A percentile compares a stretch with the other conserved stretches of the same genome.
Conservation (phyloP, 371 early-diverging fungal species). For the Basidiobolus meristosporus region DNA sequence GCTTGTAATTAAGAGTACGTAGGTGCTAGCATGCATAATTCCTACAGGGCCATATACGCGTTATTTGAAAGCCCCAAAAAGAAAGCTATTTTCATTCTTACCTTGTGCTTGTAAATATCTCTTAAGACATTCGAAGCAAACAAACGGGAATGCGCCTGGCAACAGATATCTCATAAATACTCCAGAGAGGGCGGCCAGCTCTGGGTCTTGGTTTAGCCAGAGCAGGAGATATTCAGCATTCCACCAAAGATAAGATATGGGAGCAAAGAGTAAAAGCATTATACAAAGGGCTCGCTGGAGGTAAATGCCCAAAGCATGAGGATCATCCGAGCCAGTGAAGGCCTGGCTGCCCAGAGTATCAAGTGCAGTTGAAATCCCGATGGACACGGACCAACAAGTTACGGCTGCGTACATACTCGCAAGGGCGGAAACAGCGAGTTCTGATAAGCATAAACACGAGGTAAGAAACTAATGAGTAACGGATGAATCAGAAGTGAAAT, state of each 20-base stretch:
- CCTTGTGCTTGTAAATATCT: slow-evolving; percentile 63
- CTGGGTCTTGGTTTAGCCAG: slow-evolving; percentile 28
- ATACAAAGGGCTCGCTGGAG: slow-evolving; percentile 63
- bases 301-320: slow-evolving; percentile 51
- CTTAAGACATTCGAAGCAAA: slow-evolving; percentile 61
- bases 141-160: slow-evolving; percentile 48
- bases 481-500: too few relatives aligned
- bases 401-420: slow-evolving; percentile 39
- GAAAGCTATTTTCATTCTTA: background rate
- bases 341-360: slow-evolving; percentile 83
- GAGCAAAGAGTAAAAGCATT: slow-evolving; percentile 36
- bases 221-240: slow-evolving; percentile 27
- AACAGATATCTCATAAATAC: slow-evolving; percentile 42
- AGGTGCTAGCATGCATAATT: slow-evolving; percentile 64
- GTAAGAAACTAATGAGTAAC: too few relatives aligned
- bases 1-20: slow-evolving; percentile 39
- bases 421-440: slow-evolving; percentile 6
- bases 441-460: slow-evolving; percentile 3
- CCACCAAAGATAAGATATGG: slow-evolving; percentile 62
- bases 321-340: slow-evolving; percentile 51
- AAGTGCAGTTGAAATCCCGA: slow-evolving; percentile 61
- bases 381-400: slow-evolving; percentile 59
- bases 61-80: background rate
- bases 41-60: slow-evolving; percentile 16
- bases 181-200: slow-evolving; percentile 22